Base-by-base conservation (phyloP, 148 eudicot genomes). In the Amaranthus cruentus region DNA sequence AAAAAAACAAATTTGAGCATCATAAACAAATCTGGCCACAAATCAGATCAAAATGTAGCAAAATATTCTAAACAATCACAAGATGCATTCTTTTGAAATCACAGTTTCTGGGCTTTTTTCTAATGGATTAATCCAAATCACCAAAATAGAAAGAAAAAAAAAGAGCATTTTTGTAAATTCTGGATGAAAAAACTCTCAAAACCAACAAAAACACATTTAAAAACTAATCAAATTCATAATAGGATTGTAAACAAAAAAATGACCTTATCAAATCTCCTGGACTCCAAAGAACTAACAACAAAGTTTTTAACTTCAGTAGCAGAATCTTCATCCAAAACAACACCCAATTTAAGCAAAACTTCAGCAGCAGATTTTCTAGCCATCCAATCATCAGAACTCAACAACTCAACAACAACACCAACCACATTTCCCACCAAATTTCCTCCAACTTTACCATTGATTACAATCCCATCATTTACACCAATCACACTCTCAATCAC, bases 281-380 rank as follows among this genome's bases (percentile, higher is more conserved):
- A 79, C 54, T 88, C 93, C 68, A 92, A 76, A 8, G 91, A 66
- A 51, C 75, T 65, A 11, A 87, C 80, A 79, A 88, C 85, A 15
- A 79, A 73, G 53, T 60, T 12, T 84, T 81, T 85, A 21, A 82
- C 74, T 71, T 81, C 83, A 10, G 61, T 18, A 47, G 66, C 73
- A 62, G 38, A 43, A 50, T 68, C 80, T 7, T 66, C 72, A 72
- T 79, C 85, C 21, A 74, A 80, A 55, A 75, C 75, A 9, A 75
- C 57, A 8, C 68, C 77, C 52, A 87, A 88, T 66, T 72, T 72
- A 55, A 73, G 82, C 60, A 89, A 74, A 54, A 85, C 83, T 79
- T 88, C 89, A 0, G 85, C 90, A 3, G 89, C 90, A 18, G 89
- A 90, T 76, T 88, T 90, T 84, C 96, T 80, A 2, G 84, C 87